A percentile compares a stretch with the other conserved stretches of the same genome.
These are phyloP conservation scores for Debaryomyces sp. DNA, from an alignment of 1,139 yeast genomes.

Conservation along the genomic window DNA sequence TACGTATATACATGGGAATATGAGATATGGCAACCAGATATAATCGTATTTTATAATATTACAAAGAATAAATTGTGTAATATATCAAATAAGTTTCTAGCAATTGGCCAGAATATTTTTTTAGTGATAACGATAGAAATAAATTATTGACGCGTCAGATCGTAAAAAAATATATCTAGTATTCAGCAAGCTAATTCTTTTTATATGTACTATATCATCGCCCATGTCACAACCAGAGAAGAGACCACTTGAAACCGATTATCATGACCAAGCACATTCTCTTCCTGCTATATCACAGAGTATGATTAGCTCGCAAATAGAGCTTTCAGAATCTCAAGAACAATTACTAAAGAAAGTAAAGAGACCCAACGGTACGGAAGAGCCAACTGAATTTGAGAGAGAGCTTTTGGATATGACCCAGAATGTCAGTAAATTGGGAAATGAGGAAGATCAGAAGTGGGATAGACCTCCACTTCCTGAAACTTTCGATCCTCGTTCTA, in stretches of 20 bases:
- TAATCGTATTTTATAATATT: too few relatives aligned
- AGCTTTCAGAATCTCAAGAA: constrained; percentile 32
- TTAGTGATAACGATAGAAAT: background rate
- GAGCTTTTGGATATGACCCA: constrained; percentile 64
- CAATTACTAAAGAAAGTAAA: constrained; percentile 40
- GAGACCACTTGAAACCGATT: constrained; percentile 7
- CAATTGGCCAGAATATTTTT: background rate
- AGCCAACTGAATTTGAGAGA: constrained; percentile 65
- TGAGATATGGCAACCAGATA: background rate
- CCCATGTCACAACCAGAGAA: constrained; percentile 7
- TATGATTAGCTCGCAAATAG: constrained; percentile 21
- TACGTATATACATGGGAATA: too few relatives aligned
- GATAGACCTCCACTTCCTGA: constrained; percentile 57
- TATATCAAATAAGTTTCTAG: background rate
- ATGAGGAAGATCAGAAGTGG: constrained; percentile 60
- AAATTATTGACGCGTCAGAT: constrained; percentile 6
- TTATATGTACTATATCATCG: background rate
- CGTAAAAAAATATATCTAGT: background rate
- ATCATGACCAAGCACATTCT: constrained; percentile 40
- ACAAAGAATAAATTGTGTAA: background rate
- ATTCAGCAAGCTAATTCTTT: background rate
- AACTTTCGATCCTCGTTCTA: constrained; percentile 47
- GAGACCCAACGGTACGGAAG: constrained; percentile 38
- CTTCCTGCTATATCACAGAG: constrained; percentile 47
- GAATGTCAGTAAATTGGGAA: constrained; percentile 22